Evolutionary conservation across 192 early-diverging fungal species (phyloP).

Genomic region (Rhizophagus clarus): DNA sequence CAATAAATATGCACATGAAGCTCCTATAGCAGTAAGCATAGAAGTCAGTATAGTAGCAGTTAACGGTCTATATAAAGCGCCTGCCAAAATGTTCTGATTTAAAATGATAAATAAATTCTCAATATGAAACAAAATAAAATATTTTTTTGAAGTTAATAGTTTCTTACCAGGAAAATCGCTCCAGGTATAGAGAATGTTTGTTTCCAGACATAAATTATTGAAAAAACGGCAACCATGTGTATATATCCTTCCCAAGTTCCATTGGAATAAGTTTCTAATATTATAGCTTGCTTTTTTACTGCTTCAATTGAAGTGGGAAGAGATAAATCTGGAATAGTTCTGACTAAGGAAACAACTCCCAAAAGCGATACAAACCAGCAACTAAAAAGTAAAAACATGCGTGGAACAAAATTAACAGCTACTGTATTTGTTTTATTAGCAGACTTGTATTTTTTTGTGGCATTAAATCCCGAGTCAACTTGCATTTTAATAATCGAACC

Average conservation of each 20-base stretch:
- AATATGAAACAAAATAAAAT: no score
- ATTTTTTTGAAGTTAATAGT: background rate
- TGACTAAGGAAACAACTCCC: slow-evolving; percentile 36
- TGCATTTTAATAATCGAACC: no score
- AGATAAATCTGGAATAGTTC: slow-evolving; percentile 40
- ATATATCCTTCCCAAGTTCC: slow-evolving; percentile 46
- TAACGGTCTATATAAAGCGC: slow-evolving; percentile 45
- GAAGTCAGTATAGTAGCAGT: slow-evolving; percentile 42
- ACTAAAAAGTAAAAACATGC: slow-evolving; percentile 36
- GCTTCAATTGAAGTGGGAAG: slow-evolving; percentile 53
- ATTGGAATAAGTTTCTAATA: slow-evolving; percentile 46
- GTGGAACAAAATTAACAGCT: slow-evolving; percentile 35
- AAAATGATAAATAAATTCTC: background rate
- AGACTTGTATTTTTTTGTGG: no score
- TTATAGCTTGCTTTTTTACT: slow-evolving; percentile 48
- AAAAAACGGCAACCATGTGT: slow-evolving; percentile 45
- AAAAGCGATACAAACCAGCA: slow-evolving; percentile 37
- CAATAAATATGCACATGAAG: slow-evolving; percentile 43
- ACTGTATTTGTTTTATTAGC: no score
- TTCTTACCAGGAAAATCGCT: slow-evolving; percentile 50
- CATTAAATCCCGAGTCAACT: no score
- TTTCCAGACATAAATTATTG: slow-evolving; percentile 56
- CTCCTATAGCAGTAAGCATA: slow-evolving; percentile 40
- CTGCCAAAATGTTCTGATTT: slow-evolving; percentile 43
- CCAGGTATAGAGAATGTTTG: slow-evolving; percentile 61